Base-by-base conservation (phyloP, 2,329 filamentous ascomycete genomes). In the Pestalotiopsis sp. region DNA sequence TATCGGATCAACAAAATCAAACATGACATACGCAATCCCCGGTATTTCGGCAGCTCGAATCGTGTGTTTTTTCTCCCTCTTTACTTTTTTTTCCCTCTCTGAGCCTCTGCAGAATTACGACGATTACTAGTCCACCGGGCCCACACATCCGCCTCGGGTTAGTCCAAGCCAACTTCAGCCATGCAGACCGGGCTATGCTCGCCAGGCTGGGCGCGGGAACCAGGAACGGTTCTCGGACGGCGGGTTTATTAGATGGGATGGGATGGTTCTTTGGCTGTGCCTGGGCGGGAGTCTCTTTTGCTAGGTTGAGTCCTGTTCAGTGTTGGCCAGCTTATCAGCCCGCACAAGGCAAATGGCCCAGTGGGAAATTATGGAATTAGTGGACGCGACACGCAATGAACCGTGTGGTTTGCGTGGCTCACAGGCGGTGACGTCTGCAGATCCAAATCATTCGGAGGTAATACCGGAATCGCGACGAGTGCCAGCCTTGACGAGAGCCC, bases 91-190 rank as follows among this genome's bases (percentile, higher is more conserved):
- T 52, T 52, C 6, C 27, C 31, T 52, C 45, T 52, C 45, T 52
- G 45, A 52, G 45, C 45, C 45, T 52, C 45, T 52, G 45, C 45
- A 52, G 14, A 59, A 59, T 59, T 59, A 36, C n/a, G 59, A 62
- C 59, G 45, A 52, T n/a, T 52, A 20, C 14, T 62, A 62, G 59
- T 39, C 36, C 59, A 62, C 59, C 14, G 36, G 59, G 25, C 38
- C 59, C 59, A 62, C 59, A 36, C 38, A 14, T 6, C n/a, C 56
- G n/a, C n/a, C 56, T 7, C 20, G 56, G 20, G 56, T 25, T 59
- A 25, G 17, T 36, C 31, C 31, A 36, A 36, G 31, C 31, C 31
- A 36, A 36, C 31, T 36, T 52, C 45, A 52, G 45, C 45, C 17
- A 52, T 17, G 20, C 17, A 52, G n/a, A n/a, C 45, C 59, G 38